Evolutionary conservation across 352 stramenopile species (phyloP), one percentile per base, ranked within the genome.

Genomic region (Paralagenidium karlingii): DNA sequence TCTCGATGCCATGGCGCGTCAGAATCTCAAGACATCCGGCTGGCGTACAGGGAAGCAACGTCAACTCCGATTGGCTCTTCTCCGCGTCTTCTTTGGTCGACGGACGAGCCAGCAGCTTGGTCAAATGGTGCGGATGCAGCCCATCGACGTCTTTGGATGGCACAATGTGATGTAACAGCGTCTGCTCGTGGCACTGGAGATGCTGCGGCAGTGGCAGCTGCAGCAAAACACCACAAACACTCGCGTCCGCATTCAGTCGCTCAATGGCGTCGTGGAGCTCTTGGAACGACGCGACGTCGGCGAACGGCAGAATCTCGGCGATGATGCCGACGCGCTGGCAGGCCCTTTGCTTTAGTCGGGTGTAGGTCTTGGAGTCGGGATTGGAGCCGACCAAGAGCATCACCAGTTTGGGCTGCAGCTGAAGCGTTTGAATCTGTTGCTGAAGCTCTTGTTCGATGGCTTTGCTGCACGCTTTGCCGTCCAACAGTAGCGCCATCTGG

Each of bases 341-440:
- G n/a, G 95, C 96, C 38, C 90, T 89, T 52, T 97, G 91, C 67
- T 99, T 99, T 65, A 96, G 98, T 31, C 92, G 80, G 25, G 99
- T 96, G 58, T 99, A 99, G 18, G 96, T 87, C 15, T 77, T 74
- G 34, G 92, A 98, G 58, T 99, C 96, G 36, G 79, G 88, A 28
- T 94, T 70, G 25, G 75, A 60, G 38, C 95, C 96, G 10, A 99
- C 93, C 36, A 99, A 74, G 24, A 99, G 88, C 6, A 99, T 92
- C 11, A 94, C 96, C n/a, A 99, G 68, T 0, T 96, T 95, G 5
- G 93, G 82, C 11, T 64, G 76, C 10, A 66, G 58, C 45, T 68
- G 49, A 5, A 24, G 26, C 43, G 49, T 30, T 11, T 43, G 37
- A 33, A 96, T 81, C 37, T 81, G 64, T 25, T 73, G 68, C 34